Evolutionary conservation across 2,329 filamentous ascomycete species (phyloP).

Genomic region (Apiospora kogelbergensis): DNA sequence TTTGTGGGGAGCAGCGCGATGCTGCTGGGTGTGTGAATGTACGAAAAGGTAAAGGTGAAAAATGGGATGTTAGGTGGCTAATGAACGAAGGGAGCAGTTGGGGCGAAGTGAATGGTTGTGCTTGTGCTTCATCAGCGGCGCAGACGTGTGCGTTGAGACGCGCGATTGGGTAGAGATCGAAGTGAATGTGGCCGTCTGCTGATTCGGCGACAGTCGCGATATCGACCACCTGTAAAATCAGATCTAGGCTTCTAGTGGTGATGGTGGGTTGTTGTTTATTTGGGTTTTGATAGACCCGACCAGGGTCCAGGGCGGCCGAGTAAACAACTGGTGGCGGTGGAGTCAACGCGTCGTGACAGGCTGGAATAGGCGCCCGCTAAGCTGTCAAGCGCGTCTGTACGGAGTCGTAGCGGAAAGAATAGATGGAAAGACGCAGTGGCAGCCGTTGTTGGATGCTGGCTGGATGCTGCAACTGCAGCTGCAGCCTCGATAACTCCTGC

Average conservation of each 20-base stretch:
- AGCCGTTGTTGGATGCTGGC: background rate
- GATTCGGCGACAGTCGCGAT: background rate
- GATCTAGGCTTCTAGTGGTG: background rate
- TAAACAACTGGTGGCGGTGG: background rate
- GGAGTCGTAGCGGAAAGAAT: background rate
- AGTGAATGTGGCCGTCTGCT: background rate
- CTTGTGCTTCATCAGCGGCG: background rate
- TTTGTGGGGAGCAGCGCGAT: background rate
- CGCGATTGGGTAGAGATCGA: background rate
- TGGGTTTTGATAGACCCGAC: background rate
- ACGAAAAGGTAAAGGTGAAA: background rate
- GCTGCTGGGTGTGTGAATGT: background rate
- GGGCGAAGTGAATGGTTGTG: background rate
- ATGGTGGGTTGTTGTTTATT: conserved; percentile 6
- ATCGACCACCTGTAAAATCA: background rate
- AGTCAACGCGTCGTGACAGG: conserved; percentile 2
- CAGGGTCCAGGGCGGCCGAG: background rate
- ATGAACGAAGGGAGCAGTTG: background rate
- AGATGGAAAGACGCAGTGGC: background rate
- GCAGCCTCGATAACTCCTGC: background rate
- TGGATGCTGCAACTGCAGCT: background rate
- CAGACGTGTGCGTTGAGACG: background rate
- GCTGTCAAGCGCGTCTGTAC: background rate
- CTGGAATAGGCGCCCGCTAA: background rate
- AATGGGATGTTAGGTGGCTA: background rate